These are phyloP conservation scores for Testicularia cyperi DNA, from an alignment of 1,284 basidiomycete genomes.

Conservation along the genomic window DNA sequence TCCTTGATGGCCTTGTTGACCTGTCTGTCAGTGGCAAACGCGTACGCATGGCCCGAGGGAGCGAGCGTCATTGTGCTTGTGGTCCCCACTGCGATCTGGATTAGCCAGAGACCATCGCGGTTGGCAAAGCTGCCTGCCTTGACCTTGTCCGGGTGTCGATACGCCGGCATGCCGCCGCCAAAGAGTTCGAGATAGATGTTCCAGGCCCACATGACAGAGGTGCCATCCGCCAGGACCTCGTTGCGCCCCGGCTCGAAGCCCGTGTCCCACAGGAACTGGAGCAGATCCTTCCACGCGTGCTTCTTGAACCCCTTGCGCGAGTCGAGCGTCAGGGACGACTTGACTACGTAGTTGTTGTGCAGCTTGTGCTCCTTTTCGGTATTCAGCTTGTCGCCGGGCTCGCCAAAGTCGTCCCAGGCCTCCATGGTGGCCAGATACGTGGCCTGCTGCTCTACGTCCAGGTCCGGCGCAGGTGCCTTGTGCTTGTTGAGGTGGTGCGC, in stretches of 20 bases:
- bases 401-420: slow-evolving; percentile 55
- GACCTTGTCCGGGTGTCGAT: slow-evolving; percentile 11
- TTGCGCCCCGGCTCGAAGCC: slow-evolving; percentile 7
- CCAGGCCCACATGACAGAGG: slow-evolving; percentile 34
- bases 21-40: slow-evolving; percentile 18
- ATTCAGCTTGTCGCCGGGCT: slow-evolving; percentile 44
- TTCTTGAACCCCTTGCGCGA: slow-evolving; percentile 14
- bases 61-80: slow-evolving; percentile 8
- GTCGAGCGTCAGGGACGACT: slow-evolving; percentile 39
- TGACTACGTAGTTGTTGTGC: slow-evolving; percentile 53
- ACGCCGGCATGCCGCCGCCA: slow-evolving; percentile 31
- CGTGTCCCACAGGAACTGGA: slow-evolving; percentile 37
- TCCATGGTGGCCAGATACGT: slow-evolving; percentile 41
- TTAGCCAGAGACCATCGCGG: slow-evolving; percentile 52
- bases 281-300: slow-evolving; percentile 7
- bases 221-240: slow-evolving; percentile 16
- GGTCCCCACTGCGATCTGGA: slow-evolving; percentile 45
- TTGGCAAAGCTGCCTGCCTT: slow-evolving; percentile 33
- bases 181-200: slow-evolving; percentile 55
- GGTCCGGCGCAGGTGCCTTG: slow-evolving; percentile 25
- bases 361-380: slow-evolving; percentile 36
- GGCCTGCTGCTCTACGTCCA: slow-evolving; percentile 3
- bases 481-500: slow-evolving; percentile 7
- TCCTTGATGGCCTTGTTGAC: slow-evolving; percentile 20
- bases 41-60: slow-evolving; percentile 13